These are phyloP conservation scores for Akanthomyces dipterigenus DNA, from an alignment of 2,329 filamentous ascomycete species.

Conservation along the genomic window DNA sequence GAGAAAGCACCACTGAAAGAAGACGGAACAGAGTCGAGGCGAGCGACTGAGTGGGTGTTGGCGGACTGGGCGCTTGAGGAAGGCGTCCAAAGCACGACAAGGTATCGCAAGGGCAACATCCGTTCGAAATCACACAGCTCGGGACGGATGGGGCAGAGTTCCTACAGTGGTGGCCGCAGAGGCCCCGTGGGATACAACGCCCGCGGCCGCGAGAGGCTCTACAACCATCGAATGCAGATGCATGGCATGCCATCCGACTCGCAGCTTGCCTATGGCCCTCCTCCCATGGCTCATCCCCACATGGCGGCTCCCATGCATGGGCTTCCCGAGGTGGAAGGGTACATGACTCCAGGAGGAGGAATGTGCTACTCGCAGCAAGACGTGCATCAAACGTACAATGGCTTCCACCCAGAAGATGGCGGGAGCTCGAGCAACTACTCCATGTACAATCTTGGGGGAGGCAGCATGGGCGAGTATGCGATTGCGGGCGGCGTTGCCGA, in stretches of 20 bases:
- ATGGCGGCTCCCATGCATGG: not conserved
- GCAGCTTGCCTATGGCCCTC: not conserved
- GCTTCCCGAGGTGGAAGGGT: not conserved
- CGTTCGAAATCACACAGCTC: not conserved
- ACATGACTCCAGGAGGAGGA: not conserved
- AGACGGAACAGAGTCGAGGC: constrained; percentile 39
- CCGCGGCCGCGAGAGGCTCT: not conserved
- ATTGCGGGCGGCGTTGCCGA: constrained; percentile 4
- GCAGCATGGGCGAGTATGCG: not conserved
- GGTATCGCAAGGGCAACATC: constrained; percentile 49
- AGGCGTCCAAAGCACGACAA: constrained; percentile 80
- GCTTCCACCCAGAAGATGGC: not conserved
- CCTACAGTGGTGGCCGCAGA: not conserved
- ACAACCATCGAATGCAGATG: not conserved
- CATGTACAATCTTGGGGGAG: not conserved
- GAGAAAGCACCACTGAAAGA: constrained; percentile 34
- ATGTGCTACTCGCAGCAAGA: not conserved
- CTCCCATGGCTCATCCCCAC: not conserved
- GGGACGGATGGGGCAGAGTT: not conserved
- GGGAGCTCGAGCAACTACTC: not conserved
- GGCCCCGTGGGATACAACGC: not conserved
- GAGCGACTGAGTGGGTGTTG: constrained; percentile 70
- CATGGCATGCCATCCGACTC: not conserved
- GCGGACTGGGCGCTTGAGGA: constrained; percentile 60
- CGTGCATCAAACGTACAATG: not conserved